phyloP scores from a whole-genome alignment of 225 moss, liverwort and hornwort genomes.

The Ulota crispa region DNA sequence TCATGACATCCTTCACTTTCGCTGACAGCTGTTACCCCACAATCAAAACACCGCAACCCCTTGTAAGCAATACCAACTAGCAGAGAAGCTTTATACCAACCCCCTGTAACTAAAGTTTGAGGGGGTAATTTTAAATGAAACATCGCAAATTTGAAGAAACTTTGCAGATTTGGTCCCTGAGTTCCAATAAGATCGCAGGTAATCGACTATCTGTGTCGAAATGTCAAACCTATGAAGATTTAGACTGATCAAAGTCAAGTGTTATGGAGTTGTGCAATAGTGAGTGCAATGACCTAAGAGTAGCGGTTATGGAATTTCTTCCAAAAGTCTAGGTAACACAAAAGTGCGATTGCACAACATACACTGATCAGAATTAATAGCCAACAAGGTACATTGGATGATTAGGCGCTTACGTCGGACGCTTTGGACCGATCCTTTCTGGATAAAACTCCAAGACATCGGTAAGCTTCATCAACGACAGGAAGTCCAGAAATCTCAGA shows the following conservation, averaged over 20 bases:
- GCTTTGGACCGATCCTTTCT: constrained; percentile 66
- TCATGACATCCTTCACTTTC: constrained; percentile 51
- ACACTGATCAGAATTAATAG: background rate
- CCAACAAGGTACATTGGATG: background rate
- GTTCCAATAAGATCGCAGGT: background rate
- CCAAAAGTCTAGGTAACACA: background rate
- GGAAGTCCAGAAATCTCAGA: constrained; percentile 70
- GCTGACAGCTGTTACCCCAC: constrained; percentile 23
- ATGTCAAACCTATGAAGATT: background rate
- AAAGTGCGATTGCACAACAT: background rate
- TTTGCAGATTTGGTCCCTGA: background rate
- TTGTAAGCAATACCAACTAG: background rate
- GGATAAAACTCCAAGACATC: constrained; percentile 75
- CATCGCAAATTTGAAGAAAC: background rate
- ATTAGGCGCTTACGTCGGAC: constrained; percentile 28
- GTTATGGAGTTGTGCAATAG: background rate
- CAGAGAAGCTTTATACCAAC: no score
- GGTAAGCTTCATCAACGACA: constrained; percentile 59
- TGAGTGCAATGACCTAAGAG: background rate
- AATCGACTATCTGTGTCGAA: background rate
- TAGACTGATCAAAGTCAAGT: background rate
- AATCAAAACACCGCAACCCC: constrained; percentile 7
- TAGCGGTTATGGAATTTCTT: background rate
- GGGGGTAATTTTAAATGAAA: background rate
- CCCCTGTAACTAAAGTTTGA: background rate